Evolutionary conservation across 75 land plant genomes (phyloP).

Genomic region (Picea sitchensis): DNA sequence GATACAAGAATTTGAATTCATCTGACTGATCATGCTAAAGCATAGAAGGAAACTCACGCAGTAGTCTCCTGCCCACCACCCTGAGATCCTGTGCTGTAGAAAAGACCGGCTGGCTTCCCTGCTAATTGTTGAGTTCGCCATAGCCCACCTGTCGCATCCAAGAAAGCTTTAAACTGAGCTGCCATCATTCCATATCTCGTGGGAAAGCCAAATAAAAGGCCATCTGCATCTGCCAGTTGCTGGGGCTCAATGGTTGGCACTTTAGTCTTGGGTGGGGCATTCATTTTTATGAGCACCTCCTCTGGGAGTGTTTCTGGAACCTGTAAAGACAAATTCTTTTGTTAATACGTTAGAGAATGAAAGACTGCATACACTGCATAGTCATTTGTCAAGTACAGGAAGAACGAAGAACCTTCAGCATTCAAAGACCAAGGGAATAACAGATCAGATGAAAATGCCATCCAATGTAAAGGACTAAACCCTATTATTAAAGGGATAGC

Average conservation of each 20-base stretch:
- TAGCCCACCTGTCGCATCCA: constrained; percentile 89
- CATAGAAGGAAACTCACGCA: constrained; percentile 51
- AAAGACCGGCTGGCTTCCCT: constrained; percentile 95
- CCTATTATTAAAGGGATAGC: no score
- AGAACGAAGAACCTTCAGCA: no score
- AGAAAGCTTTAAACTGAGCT: constrained; percentile 94
- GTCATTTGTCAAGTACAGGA: no score
- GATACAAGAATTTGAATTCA: not conserved
- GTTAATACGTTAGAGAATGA: not conserved
- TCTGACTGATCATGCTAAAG: not conserved
- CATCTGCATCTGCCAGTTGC: constrained; percentile 87
- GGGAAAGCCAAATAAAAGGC: constrained; percentile 87
- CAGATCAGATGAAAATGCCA: no score
- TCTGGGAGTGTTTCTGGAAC: constrained; percentile 86
- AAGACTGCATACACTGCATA: no score
- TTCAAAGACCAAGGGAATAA: no score
- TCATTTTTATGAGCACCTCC: constrained; percentile 79
- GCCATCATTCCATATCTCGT: constrained; percentile 98
- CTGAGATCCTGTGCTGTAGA: constrained; percentile 85
- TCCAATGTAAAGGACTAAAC: no score
- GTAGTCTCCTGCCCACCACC: constrained; percentile 98
- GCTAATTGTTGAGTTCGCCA: constrained; percentile 85
- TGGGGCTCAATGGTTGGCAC: constrained; percentile 65
- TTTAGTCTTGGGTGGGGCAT: constrained; percentile 83
- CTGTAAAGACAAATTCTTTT: constrained; percentile 29